A percentile compares a stretch with the other conserved stretches of the same genome.
Conservation (phyloP, 2,329 filamentous ascomycete species). For the Epichloe uncinata region DNA sequence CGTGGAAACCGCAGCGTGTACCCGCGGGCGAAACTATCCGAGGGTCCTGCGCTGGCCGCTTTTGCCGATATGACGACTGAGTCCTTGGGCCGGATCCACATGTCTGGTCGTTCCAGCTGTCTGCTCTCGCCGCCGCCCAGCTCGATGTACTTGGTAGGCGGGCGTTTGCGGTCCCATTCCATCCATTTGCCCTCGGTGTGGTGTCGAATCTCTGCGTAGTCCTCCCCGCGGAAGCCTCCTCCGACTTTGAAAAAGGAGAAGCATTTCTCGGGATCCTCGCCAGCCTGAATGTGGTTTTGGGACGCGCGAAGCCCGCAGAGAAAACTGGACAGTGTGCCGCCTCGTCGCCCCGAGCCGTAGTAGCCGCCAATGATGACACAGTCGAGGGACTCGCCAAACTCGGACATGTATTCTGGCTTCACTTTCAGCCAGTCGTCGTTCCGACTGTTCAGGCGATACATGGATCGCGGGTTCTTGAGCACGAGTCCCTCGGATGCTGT, state of each 20-base stretch:
- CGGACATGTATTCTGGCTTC: slow-evolving; percentile 96
- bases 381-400: slow-evolving; percentile 88
- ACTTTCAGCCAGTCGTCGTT: slow-evolving; percentile 98
- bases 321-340: slow-evolving; percentile 73
- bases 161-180: slow-evolving; percentile 65
- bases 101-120: slow-evolving; percentile 69
- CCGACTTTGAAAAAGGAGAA: slow-evolving; percentile 97
- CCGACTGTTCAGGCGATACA: slow-evolving; percentile 76
- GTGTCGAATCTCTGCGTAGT: slow-evolving; percentile 73
- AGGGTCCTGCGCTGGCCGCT: slow-evolving; percentile 62
- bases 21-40: slow-evolving; percentile 64
- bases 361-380: slow-evolving; percentile 84
- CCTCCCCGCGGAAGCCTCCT: slow-evolving; percentile 75
- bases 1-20: slow-evolving; percentile 82
- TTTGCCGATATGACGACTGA: slow-evolving; percentile 84
- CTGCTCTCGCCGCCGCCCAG: slow-evolving; percentile 60
- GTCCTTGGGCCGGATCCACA: slow-evolving; percentile 84
- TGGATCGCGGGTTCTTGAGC: slow-evolving; percentile 80
- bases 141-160: slow-evolving; percentile 67
- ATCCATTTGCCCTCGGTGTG: slow-evolving; percentile 85
- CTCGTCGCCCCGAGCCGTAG: slow-evolving; percentile 75
- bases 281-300: slow-evolving; percentile 47
- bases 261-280: slow-evolving; percentile 57
- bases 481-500: slow-evolving; percentile 84
- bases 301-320: slow-evolving; percentile 77